Percentiles rank a stretch among this genome's conserved stretches.
Evolutionary conservation across 768 basidiomycete species (phyloP).

Genomic region (Trametes punicea): DNA sequence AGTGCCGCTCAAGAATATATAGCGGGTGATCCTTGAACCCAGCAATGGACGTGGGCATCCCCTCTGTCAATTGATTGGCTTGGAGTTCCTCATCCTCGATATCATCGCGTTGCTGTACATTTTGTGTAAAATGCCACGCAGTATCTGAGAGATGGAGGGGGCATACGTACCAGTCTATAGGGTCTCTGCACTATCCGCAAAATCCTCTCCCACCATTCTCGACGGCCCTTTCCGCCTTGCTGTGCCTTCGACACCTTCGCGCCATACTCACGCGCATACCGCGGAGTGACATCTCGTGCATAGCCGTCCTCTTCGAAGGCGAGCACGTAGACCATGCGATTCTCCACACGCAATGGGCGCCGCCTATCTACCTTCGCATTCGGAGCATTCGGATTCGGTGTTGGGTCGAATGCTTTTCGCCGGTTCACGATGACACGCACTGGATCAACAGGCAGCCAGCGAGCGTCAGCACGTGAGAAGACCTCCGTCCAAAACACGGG

Average conservation of each 20-base stretch:
- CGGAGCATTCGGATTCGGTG: constrained; percentile 30
- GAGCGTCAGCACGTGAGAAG: constrained; percentile 85
- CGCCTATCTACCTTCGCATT: constrained; percentile 10
- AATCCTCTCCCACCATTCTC: constrained; percentile 84
- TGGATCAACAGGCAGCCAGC: constrained; percentile 94
- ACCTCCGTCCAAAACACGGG: constrained; percentile 98
- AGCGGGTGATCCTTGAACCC: constrained; percentile 97
- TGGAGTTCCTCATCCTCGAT: constrained; percentile 89
- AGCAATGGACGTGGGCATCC: constrained; percentile 85
- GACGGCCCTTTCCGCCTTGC: constrained; percentile 61
- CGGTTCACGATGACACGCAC: constrained; percentile 78
- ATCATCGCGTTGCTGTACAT: constrained; percentile 84
- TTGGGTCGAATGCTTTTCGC: constrained; percentile 76
- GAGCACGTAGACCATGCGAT: constrained; percentile 90
- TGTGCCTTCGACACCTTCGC: constrained; percentile 81
- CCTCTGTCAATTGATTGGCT: constrained; percentile 73
- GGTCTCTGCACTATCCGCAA: constrained; percentile 62
- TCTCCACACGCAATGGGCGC: constrained; percentile 45
- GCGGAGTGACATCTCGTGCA: constrained; percentile 85
- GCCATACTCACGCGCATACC: constrained; percentile 81
- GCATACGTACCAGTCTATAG: constrained; percentile 68
- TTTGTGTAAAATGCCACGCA: not conserved
- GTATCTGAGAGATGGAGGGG: not conserved
- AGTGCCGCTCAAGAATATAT: constrained; percentile 43
- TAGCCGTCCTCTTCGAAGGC: constrained; percentile 94